Percentiles rank a stretch among this genome's conserved stretches.
phyloP scores from a whole-genome alignment of 768 basidiomycete species.

The Termitomyces sp. region DNA sequence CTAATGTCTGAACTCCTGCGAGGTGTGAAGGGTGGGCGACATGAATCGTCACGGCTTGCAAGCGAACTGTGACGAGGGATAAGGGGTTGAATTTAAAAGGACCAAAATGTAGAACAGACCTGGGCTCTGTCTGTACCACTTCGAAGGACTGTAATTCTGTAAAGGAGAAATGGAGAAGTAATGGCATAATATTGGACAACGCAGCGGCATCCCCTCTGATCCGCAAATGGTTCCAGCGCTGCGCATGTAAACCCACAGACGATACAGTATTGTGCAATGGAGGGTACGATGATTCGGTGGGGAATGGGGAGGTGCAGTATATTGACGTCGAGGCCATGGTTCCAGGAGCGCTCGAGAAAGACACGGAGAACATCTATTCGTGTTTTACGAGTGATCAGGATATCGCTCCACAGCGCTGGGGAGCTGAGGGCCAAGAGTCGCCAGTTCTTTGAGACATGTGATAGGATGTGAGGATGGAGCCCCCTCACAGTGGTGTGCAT shows the following conservation, averaged over 20 bases:
- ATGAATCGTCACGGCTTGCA: not conserved
- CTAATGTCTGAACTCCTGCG: not conserved
- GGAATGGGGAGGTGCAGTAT: not conserved
- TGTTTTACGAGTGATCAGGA: not conserved
- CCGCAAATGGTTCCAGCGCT: not conserved
- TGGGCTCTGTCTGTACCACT: not conserved
- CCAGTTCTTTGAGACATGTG: not conserved
- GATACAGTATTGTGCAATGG: not conserved
- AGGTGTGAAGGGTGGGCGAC: not conserved
- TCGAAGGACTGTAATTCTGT: not conserved
- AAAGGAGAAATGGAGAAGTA: not conserved
- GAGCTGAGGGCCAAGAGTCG: not conserved
- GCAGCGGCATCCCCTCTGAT: not conserved
- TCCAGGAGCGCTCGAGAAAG: not conserved
- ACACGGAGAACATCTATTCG: not conserved
- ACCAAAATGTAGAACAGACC: not conserved
- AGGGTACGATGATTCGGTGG: not conserved
- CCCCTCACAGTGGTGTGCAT: not conserved
- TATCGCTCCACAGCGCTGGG: not conserved
- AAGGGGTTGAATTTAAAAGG: not conserved
- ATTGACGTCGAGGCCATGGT: not conserved
- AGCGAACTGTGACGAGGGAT: not conserved
- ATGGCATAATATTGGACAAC: not conserved
- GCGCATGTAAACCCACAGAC: not conserved
- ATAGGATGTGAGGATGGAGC: not conserved